Evolutionary conservation across 2,329 filamentous ascomycete genomes (phyloP).

Genomic region (Exophiala aquamarina): DNA sequence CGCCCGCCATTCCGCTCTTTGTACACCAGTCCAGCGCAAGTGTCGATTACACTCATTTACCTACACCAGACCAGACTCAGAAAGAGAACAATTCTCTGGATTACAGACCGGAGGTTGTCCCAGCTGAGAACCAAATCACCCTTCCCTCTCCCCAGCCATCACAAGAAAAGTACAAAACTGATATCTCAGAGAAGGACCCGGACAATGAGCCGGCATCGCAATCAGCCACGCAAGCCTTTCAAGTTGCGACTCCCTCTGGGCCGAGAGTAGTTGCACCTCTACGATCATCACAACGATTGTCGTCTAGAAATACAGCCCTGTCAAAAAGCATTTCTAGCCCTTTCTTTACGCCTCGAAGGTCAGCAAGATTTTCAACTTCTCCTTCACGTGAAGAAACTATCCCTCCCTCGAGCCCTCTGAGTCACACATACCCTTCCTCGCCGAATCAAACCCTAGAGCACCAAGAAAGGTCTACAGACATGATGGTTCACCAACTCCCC

Average conservation of each 20-base stretch:
- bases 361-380: slow-evolving; percentile 4
- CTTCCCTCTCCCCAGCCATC: background rate
- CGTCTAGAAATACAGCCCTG: slow-evolving; percentile 14
- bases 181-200: background rate
- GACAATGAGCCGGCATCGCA: background rate
- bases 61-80: slow-evolving; percentile 23
- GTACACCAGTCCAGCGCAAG: background rate
- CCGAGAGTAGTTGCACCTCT: slow-evolving; percentile 1
- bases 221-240: background rate
- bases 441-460: background rate
- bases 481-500: background rate
- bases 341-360: slow-evolving; percentile 22
- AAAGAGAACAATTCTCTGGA: background rate
- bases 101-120: background rate
- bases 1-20: too few relatives aligned
- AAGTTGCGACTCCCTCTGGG: slow-evolving; percentile 1
- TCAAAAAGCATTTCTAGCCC: slow-evolving; percentile 23
- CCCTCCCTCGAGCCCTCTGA: background rate
- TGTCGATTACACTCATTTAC: slow-evolving; percentile 8
- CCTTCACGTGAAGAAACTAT: slow-evolving; percentile 11
- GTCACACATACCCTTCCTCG: slow-evolving; percentile 2
- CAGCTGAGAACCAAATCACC: background rate
- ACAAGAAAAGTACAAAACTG: slow-evolving; percentile 1
- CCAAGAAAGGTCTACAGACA: too few relatives aligned
- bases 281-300: slow-evolving; percentile 21